Evolutionary conservation across 2,329 filamentous ascomycete species (phyloP).

Genomic region (Ophiostoma australiae): DNA sequence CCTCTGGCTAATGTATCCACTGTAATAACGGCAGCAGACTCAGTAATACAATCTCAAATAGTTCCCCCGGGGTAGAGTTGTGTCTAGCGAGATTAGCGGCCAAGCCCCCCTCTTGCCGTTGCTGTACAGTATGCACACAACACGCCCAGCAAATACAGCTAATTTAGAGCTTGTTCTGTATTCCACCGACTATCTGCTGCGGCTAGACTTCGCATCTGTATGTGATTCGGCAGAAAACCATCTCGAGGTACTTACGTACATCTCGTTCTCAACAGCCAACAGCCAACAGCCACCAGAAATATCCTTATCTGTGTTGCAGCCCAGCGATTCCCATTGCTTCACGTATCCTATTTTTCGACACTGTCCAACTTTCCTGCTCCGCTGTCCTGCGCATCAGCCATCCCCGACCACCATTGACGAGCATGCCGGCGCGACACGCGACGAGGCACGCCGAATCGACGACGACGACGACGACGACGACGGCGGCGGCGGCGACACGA

Average conservation of each 20-base stretch:
- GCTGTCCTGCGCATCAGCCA: background rate
- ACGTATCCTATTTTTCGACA: background rate
- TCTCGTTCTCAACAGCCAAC: background rate
- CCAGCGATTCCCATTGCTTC: background rate
- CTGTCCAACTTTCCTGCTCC: background rate
- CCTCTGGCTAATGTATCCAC: background rate
- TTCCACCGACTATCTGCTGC: background rate
- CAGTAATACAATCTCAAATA: background rate
- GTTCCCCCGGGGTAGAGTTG: background rate
- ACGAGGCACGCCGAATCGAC: constrained; percentile 4
- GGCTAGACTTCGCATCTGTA: background rate
- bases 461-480: constrained; percentile 13
- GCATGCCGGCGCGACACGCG: constrained; percentile 12
- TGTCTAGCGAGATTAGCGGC: background rate
- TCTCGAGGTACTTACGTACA: background rate
- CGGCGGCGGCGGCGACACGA: background rate
- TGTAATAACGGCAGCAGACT: background rate
- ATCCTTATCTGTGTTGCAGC: background rate
- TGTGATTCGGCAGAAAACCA: background rate
- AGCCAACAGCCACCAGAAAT: too few relatives aligned
- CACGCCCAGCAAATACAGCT: background rate
- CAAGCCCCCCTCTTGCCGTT: background rate
- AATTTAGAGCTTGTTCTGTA: background rate
- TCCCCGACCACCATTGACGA: background rate
- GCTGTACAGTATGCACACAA: background rate